Percentiles rank a stretch among this genome's conserved stretches.
These are phyloP conservation scores for Acanthamoeba lenticulata DNA, from an alignment of 208 protist species.

Conservation along the genomic window DNA sequence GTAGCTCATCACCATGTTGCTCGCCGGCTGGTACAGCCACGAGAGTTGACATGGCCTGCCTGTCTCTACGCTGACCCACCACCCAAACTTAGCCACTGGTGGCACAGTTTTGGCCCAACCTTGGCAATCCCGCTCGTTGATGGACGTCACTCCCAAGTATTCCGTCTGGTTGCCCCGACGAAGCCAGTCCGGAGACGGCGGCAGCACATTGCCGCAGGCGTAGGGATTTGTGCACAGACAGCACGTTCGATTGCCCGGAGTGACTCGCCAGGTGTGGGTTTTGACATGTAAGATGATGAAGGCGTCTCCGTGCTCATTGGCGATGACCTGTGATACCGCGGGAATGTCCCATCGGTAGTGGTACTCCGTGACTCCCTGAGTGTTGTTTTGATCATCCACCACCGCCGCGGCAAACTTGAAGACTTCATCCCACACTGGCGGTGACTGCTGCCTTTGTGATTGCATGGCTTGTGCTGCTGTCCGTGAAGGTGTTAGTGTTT, in stretches of 20 bases:
- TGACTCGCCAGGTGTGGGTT: constrained; percentile 50
- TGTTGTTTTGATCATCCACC: not conserved
- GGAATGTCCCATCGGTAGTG: constrained; percentile 59
- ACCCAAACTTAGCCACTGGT: constrained; percentile 29
- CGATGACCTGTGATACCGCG: not conserved
- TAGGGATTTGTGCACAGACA: constrained; percentile 47
- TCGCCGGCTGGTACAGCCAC: not conserved
- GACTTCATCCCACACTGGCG: constrained; percentile 24
- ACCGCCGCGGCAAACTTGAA: constrained; percentile 49
- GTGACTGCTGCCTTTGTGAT: too few relatives aligned
- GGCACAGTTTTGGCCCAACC: constrained; percentile 2
- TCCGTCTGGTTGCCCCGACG: not conserved
- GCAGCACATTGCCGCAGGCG: constrained; percentile 6
- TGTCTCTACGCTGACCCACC: constrained; percentile 28
- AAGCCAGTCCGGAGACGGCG: constrained; percentile 27
- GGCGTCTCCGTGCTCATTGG: constrained; percentile 20
- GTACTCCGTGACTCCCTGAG: not conserved
- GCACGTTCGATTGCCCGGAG: constrained; percentile 23
- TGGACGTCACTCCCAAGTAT: constrained; percentile 44
- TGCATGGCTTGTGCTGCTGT: too few relatives aligned
- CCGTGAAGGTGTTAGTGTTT: too few relatives aligned
- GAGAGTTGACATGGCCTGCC: constrained; percentile 39
- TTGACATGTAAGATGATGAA: constrained; percentile 55
- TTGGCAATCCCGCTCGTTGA: constrained; percentile 51
- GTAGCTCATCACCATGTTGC: constrained; percentile 57